A percentile compares a stretch with the other conserved stretches of the same genome.
phyloP scores from a whole-genome alignment of 805 yeast species.

The Cyberlindnera euphorbiiphila region DNA sequence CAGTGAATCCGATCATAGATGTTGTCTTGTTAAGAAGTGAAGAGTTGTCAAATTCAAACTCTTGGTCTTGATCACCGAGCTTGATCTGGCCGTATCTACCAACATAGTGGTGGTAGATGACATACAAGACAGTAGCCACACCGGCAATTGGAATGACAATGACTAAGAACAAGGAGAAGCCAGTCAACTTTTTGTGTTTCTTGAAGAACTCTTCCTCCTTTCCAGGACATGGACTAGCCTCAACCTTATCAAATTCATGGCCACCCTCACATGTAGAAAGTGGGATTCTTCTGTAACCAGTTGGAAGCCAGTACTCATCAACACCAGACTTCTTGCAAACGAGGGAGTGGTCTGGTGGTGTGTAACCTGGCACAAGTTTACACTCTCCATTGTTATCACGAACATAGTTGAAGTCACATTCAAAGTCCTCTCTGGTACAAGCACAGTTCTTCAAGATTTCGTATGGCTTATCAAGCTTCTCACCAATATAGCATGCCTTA shows the following conservation, averaged over 20 bases:
- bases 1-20: constrained; percentile 30
- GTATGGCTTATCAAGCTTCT: constrained; percentile 55
- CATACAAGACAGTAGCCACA: constrained; percentile 55
- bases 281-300: constrained; percentile 89
- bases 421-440: constrained; percentile 84
- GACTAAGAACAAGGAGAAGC: constrained; percentile 49
- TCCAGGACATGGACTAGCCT: constrained; percentile 82
- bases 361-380: constrained; percentile 68
- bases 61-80: constrained; percentile 74
- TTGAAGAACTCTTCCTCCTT: constrained; percentile 58
- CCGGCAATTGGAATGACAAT: constrained; percentile 52
- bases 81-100: constrained; percentile 83
- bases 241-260: constrained; percentile 58
- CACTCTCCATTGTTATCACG: constrained; percentile 79
- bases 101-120: constrained; percentile 78
- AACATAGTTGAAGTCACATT: constrained; percentile 86
- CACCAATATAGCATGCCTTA: constrained; percentile 62
- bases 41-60: constrained; percentile 58
- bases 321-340: constrained; percentile 55
- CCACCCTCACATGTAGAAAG: constrained; percentile 86
- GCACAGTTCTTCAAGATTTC: constrained; percentile 62
- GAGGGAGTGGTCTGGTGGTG: constrained; percentile 60
- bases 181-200: constrained; percentile 51
- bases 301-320: constrained; percentile 77
- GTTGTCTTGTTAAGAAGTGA: constrained; percentile 53